These are phyloP conservation scores for Microsporum canis DNA, from an alignment of 2,329 filamentous ascomycete species.

Conservation along the genomic window DNA sequence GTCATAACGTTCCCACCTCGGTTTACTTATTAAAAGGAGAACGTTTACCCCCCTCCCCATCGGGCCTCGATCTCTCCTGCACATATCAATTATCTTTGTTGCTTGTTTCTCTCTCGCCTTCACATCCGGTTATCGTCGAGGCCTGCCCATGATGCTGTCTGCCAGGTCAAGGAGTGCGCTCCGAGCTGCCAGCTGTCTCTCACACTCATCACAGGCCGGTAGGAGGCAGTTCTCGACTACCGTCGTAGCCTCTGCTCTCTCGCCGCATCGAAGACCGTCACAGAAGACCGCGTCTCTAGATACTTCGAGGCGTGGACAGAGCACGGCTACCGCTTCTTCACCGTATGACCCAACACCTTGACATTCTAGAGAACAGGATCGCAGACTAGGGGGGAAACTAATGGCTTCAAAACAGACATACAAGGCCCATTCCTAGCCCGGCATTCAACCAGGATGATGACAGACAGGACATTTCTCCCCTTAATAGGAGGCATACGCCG, in stretches of 20 bases:
- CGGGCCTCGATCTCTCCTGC: not conserved
- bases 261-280: constrained; percentile 35
- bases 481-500: constrained; percentile 48
- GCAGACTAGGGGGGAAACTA: constrained; percentile 9
- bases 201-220: constrained; percentile 32
- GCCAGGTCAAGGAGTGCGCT: constrained; percentile 39
- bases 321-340: constrained; percentile 40
- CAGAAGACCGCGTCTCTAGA: constrained; percentile 24
- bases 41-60: not conserved
- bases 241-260: constrained; percentile 34
- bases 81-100: not conserved
- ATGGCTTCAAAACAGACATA: constrained; percentile 34
- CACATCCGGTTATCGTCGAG: not conserved
- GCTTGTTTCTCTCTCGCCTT: not conserved
- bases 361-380: not conserved
- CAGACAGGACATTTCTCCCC: constrained; percentile 56
- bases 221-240: constrained; percentile 37
- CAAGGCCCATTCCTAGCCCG: constrained; percentile 52
- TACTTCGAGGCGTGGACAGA: constrained; percentile 34
- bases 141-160: constrained; percentile 39
- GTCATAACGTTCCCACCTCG: not conserved
- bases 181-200: constrained; percentile 32
- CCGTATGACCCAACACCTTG: constrained; percentile 40
- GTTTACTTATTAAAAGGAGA: not conserved
- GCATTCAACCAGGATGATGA: constrained; percentile 45